phyloP scores from a whole-genome alignment of 106 monocot genomes.

The Triglochin maritima region DNA sequence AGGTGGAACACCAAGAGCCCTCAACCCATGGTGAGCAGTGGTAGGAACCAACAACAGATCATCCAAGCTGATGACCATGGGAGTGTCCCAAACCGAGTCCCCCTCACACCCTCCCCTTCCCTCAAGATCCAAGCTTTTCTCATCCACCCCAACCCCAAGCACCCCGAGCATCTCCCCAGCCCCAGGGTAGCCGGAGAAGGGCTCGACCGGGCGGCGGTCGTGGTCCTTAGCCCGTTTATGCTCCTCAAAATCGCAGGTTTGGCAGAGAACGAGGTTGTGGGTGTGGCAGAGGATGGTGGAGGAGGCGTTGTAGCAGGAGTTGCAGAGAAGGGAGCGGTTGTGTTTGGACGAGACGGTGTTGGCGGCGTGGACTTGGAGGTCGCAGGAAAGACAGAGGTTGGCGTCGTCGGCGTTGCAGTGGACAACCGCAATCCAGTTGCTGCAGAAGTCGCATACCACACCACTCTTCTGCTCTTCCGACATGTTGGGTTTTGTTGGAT shows the following conservation, averaged over 20 bases:
- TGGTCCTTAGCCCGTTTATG: neutral
- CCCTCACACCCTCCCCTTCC: slow-evolving; percentile 9
- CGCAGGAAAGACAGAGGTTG: slow-evolving; percentile 22
- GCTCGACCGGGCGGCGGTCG: slow-evolving; percentile 38
- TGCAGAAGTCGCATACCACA: slow-evolving; percentile 1
- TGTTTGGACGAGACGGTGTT: slow-evolving; percentile 53
- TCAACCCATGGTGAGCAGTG: slow-evolving; percentile 31
- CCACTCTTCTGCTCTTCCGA: neutral
- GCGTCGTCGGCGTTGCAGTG: slow-evolving; percentile 7
- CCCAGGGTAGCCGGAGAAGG: slow-evolving; percentile 42
- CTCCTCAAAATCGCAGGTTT: slow-evolving; percentile 42
- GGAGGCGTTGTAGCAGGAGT: slow-evolving; percentile 26
- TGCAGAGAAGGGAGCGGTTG: slow-evolving; percentile 42
- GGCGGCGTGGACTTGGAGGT: slow-evolving; percentile 61
- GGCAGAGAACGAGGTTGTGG: slow-evolving; percentile 22
- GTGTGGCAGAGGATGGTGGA: slow-evolving; percentile 28
- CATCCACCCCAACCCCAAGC: slow-evolving; percentile 29
- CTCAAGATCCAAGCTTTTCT: slow-evolving; percentile 7
- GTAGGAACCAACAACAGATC: slow-evolving; percentile 50
- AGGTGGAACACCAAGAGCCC: slow-evolving; percentile 30
- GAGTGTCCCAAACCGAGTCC: slow-evolving; percentile 25
- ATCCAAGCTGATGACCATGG: slow-evolving; percentile 28
- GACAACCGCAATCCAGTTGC: neutral
- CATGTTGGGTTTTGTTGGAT: neutral
- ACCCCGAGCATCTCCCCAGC: slow-evolving; percentile 21